Base-by-base conservation (phyloP, 2,329 filamentous ascomycete species). In the Alternaria rosae region DNA sequence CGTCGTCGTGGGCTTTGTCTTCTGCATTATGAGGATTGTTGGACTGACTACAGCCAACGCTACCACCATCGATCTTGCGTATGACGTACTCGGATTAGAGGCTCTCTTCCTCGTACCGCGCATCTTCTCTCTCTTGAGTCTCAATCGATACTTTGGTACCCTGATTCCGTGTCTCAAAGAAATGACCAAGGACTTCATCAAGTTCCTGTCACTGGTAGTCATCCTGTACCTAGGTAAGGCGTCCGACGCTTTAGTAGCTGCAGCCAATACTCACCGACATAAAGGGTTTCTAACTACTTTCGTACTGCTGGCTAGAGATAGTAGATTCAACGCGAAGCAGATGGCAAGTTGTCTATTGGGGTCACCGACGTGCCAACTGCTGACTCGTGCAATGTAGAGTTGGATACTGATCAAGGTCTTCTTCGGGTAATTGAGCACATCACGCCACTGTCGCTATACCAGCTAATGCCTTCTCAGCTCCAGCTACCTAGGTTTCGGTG, bases 101-200 rank as follows among this genome's bases (percentile, higher is more conserved):
- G 94, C 93, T 0, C 85, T 97, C 10, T 94, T 97, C 77, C 89
- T 97, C 79, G 91, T 97, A 20, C 94, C 94, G 43, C 84, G 88
- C 82, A 91, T 97, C 69, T 97, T 91, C 81, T 96, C 93, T 13
- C 86, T 97, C 54, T 85, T 97, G 65, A 94, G 91, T 75, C 80
- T 97, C 66, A 93, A 93, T 71, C 92, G 92, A 1, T 97, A 96
- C 76, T 97, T 95, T 86, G 94, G 92, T 43, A 95, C 91, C 1
- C 79, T 95, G 51, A 94, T 97, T 62, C 94, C 93, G 0, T 96
- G 94, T 66, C 85, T 97, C 53, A 95, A 95, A 76, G 92, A 94
- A 77, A 97, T 97, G 94, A 88, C 91, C 41, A 94, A 94, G 79
- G 93, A 97, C 76, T 97, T 97, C 76, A 79, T 94, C 77, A 94